Percentiles rank a stretch among this genome's conserved stretches.
Conservation (phyloP, 148 eudicot genomes). For the Silene latifolia region DNA sequence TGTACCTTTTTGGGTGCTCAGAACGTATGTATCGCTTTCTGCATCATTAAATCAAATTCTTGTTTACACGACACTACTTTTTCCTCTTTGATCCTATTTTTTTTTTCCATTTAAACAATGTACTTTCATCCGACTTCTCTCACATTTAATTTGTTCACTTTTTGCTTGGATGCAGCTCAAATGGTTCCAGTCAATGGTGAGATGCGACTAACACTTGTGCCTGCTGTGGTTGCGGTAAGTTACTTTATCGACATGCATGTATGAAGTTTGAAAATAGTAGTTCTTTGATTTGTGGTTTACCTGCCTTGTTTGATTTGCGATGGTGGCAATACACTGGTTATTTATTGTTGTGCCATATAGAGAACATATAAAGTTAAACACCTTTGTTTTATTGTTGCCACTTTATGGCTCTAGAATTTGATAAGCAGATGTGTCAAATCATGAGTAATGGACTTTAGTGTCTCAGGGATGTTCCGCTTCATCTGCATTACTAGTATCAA, state of each 20-base stretch:
- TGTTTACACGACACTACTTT: neutral
- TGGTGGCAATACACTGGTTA: neutral
- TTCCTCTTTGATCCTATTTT: neutral
- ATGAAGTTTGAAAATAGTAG: neutral
- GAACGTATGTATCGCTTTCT: slow-evolving; percentile 63
- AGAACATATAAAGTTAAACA: neutral
- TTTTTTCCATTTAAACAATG: neutral
- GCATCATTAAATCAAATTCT: neutral
- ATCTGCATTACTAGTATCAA: neutral
- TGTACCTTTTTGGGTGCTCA: slow-evolving; percentile 84
- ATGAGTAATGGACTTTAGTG: neutral
- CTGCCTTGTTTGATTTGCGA: neutral
- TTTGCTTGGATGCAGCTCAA: slow-evolving; percentile 64
- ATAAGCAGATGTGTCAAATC: neutral
- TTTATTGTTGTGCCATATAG: neutral
- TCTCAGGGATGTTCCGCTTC: neutral
- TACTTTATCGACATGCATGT: neutral
- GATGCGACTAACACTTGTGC: slow-evolving; percentile 60
- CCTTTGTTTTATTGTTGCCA: neutral
- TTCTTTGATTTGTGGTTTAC: neutral
- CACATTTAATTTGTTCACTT: slow-evolving; percentile 5
- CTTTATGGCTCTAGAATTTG: neutral
- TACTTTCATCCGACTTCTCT: neutral
- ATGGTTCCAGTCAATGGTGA: slow-evolving; percentile 61
- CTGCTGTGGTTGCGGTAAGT: slow-evolving; percentile 96